Conservation (phyloP, 352 stramenopile genomes). For the Pythium guiyangense region DNA sequence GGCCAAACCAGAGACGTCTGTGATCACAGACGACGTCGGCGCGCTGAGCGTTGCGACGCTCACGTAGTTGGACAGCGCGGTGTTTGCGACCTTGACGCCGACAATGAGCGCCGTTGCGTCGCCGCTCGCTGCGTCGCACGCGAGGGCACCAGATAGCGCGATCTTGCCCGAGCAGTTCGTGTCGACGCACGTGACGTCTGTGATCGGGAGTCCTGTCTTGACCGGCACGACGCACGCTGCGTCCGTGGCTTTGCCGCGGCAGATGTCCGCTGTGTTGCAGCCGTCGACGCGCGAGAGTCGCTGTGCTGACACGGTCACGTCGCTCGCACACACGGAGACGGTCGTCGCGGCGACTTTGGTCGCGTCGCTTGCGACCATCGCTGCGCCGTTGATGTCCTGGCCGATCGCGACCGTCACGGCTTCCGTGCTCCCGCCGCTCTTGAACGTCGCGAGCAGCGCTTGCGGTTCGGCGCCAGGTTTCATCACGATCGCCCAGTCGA, state of each 20-base stretch:
- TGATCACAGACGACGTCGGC: slow-evolving; percentile 20
- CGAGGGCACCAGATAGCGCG: slow-evolving; percentile 29
- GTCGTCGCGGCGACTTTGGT: slow-evolving; percentile 7
- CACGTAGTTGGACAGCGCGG: slow-evolving; percentile 36
- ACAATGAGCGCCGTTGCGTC: slow-evolving; percentile 38
- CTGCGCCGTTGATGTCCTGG: slow-evolving; percentile 25
- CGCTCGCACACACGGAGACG: slow-evolving; percentile 47
- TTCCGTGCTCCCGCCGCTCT: slow-evolving; percentile 27
- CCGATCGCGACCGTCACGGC: slow-evolving; percentile 44
- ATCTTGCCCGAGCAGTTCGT: slow-evolving; percentile 53
- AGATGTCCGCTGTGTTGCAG: slow-evolving; percentile 63
- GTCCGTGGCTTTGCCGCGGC: slow-evolving; percentile 36
- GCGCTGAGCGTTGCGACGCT: slow-evolving; percentile 38
- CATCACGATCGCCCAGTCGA: slow-evolving; percentile 73
- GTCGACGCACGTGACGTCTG: slow-evolving; percentile 31
- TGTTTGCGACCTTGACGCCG: slow-evolving; percentile 45
- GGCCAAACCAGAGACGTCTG: slow-evolving; percentile 24
- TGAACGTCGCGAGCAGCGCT: slow-evolving; percentile 48
- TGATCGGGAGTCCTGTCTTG: slow-evolving; percentile 24
- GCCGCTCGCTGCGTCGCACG: slow-evolving; percentile 35
- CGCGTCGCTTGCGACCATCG: slow-evolving; percentile 13
- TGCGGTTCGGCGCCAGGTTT: slow-evolving; percentile 33
- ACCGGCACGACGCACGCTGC: slow-evolving; percentile 42
- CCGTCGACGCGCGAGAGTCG: slow-evolving; percentile 42
- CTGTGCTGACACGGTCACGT: slow-evolving; percentile 38